Evolutionary conservation across 176 grass and related monocot genomes (phyloP), one percentile per base, ranked within the genome.

Genomic region (Musa acuminata): DNA sequence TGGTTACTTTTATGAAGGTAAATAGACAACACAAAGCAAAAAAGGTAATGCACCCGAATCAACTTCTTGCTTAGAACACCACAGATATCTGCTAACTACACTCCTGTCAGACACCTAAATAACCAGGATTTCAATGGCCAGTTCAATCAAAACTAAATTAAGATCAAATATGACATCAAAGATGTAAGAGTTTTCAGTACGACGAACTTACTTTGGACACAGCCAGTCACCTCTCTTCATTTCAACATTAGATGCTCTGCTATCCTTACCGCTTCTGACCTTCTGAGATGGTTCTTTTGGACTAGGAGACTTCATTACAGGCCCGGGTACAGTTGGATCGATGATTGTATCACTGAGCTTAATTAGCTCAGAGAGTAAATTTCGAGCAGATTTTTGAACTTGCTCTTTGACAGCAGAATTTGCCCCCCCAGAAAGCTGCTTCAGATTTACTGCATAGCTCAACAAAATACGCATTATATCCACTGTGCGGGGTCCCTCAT

Each of bases 141-240:
- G 16, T 60, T n/a, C 57, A 60, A n/a, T 8, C 13, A 60, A 60
- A 60, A 60, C 57, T 19, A 21, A 60, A 60, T 19, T n/a, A 60
- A 64, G 11, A 64, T 64, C 9, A 64, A 64, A 67, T 14, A 67
- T 8, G 25, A 51, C 17, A 80, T 57, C 53, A 83, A 55, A 70
- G 73, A 8, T 76, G 13, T 48, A 3, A 79, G 3, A 53, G 16
- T 67, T 58, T 51, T n/a, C 65, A 81, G 24, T 50, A 81, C 82
- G 78, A 74, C 82, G 7, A 79, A 82, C 83, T 91, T 91, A 99
- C 95, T 84, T 94, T 13, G 88, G 72, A 74, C 95, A 99, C 24
- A 94, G 76, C 95, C 95, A 99, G 80, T 99, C 95, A 4, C 95
- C 95, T 88, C 43, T 87, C 82, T 89, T 99, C 91, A 94, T 99